These are phyloP conservation scores for Malus sieversii DNA, from an alignment of 306 rosid species.

Conservation along the genomic window DNA sequence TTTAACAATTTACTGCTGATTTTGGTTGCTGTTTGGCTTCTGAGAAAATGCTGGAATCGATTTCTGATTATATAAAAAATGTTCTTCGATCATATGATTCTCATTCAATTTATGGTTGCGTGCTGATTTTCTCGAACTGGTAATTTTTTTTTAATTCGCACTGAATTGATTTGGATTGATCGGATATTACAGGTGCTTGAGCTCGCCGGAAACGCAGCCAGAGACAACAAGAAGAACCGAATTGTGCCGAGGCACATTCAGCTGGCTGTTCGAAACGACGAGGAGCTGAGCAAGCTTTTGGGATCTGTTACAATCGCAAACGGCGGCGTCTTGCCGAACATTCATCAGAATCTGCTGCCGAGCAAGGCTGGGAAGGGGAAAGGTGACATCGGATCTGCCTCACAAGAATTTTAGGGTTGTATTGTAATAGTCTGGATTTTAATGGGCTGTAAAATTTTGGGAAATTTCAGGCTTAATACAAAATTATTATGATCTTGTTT, in stretches of 20 bases:
- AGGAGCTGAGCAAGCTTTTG: conserved; percentile 63
- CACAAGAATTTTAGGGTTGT: conserved; percentile 42
- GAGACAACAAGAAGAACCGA: conserved; percentile 68
- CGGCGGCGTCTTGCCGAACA: conserved; percentile 60
- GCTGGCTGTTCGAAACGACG: conserved; percentile 75
- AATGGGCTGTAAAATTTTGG: neutral
- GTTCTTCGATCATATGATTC: too few relatives aligned
- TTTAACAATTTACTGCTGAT: neutral
- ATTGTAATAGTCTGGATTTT: neutral
- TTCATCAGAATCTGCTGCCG: conserved; percentile 52
- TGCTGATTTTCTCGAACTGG: too few relatives aligned
- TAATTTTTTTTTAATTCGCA: neutral
- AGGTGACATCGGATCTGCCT: conserved; percentile 49
- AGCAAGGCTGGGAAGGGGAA: conserved; percentile 48
- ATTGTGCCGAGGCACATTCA: conserved; percentile 70
- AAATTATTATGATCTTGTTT: neutral
- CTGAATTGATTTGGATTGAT: neutral
- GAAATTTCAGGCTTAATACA: neutral
- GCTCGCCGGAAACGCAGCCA: conserved; percentile 56
- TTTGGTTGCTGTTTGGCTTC: neutral
- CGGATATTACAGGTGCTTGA: conserved; percentile 37
- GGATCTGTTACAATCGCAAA: conserved; percentile 59
- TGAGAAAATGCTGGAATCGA: neutral
- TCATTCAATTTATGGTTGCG: too few relatives aligned
- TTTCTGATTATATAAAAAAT: too few relatives aligned